phyloP scores from a whole-genome alignment of 225 moss, liverwort and hornwort genomes.

The Lunularia cruciata region DNA sequence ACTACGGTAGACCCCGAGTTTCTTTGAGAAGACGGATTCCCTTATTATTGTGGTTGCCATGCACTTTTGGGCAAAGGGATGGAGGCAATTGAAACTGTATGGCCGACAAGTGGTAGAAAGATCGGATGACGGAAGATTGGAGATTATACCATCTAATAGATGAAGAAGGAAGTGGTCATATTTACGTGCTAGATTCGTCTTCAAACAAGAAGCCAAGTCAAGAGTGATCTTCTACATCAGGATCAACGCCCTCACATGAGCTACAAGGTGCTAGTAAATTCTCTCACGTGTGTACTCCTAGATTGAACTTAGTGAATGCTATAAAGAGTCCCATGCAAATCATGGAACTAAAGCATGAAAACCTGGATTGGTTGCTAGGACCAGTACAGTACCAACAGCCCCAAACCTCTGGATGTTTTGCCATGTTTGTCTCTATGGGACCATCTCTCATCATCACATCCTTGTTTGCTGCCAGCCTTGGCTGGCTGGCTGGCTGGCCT shows the following conservation, averaged over 20 bases:
- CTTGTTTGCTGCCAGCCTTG: not conserved
- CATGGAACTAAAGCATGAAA: not conserved
- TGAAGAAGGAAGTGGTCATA: not conserved
- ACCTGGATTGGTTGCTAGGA: not conserved
- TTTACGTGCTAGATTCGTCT: not conserved
- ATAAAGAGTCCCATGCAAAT: not conserved
- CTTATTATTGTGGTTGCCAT: constrained; percentile 10
- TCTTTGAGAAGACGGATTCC: no score
- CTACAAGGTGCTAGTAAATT: not conserved
- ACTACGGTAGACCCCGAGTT: not conserved
- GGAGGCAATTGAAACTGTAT: not conserved
- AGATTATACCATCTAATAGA: not conserved
- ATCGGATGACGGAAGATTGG: not conserved
- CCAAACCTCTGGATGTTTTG: not conserved
- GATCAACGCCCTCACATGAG: not conserved
- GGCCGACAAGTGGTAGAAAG: not conserved
- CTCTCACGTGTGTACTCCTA: not conserved
- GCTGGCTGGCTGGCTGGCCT: not conserved
- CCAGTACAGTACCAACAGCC: not conserved
- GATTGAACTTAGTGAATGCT: not conserved
- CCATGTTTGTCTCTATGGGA: not conserved
- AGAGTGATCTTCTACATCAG: not conserved
- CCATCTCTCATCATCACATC: not conserved
- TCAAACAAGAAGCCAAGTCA: not conserved
- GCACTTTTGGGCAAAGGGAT: not conserved